Evolutionary conservation across 352 stramenopile genomes (phyloP).

Genomic region (Pythium rhizo-oryzae): DNA sequence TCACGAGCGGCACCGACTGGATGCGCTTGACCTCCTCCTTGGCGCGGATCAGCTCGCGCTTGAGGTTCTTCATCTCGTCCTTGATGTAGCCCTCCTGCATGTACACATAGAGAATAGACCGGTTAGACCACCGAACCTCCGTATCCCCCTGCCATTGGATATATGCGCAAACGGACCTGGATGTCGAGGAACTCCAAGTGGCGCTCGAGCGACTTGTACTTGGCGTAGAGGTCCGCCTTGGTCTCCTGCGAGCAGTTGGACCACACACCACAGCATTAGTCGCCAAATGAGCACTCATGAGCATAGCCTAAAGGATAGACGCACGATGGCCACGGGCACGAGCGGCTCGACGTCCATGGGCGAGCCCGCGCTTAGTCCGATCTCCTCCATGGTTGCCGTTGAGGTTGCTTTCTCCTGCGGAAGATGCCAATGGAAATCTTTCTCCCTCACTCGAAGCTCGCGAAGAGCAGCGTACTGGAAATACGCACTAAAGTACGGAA

Average conservation of each 20-base stretch:
- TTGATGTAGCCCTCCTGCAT: constrained; percentile 99
- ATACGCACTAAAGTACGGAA: constrained; percentile 2
- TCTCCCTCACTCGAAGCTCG: neutral
- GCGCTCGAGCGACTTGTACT: constrained; percentile 49
- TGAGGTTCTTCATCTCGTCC: constrained; percentile 99
- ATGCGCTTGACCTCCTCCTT: constrained; percentile 99
- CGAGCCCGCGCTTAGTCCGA: constrained; percentile 26
- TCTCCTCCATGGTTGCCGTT: constrained; percentile 29
- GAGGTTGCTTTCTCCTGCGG: neutral
- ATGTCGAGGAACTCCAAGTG: constrained; percentile 75
- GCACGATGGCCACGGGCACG: constrained; percentile 36
- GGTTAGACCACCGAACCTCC: neutral
- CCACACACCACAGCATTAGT: neutral
- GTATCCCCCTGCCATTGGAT: too few relatives aligned
- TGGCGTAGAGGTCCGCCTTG: constrained; percentile 50
- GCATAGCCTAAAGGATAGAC: neutral
- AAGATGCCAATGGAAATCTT: constrained; percentile 11
- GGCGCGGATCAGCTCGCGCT: constrained; percentile 98
- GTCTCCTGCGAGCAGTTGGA: constrained; percentile 26
- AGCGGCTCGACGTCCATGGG: constrained; percentile 37
- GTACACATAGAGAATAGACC: neutral
- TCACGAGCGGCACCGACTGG: constrained; percentile 99
- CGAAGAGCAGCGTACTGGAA: neutral
- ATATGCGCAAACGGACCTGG: constrained; percentile 37
- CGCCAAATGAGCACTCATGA: too few relatives aligned